Percentiles rank a stretch among this genome's conserved stretches.
These are phyloP conservation scores for Aaosphaeria arxii DNA, from an alignment of 2,329 filamentous ascomycete genomes.

Conservation along the genomic window DNA sequence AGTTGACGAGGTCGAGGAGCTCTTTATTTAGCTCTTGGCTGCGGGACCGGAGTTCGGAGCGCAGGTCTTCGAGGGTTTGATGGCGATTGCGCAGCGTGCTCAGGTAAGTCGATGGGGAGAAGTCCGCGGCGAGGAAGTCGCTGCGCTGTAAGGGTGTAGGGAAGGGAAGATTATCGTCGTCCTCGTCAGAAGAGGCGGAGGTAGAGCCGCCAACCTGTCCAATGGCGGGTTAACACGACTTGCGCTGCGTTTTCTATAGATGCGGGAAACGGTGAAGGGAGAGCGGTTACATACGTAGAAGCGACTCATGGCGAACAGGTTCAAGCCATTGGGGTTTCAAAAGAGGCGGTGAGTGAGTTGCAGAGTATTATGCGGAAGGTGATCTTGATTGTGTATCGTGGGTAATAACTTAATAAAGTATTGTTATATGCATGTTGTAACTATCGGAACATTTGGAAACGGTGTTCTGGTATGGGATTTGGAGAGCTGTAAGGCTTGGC, in stretches of 20 bases:
- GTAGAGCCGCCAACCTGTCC: constrained; percentile 34
- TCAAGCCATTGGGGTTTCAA: constrained; percentile 8
- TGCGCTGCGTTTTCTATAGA: not conserved
- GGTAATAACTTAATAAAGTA: too few species aligned
- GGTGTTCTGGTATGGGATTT: too few species aligned
- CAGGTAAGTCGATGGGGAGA: constrained; percentile 80
- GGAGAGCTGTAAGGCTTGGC: too few species aligned
- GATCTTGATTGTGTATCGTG: too few species aligned
- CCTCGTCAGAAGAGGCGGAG: constrained; percentile 55
- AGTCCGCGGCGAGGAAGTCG: constrained; percentile 74
- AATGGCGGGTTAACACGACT: not conserved
- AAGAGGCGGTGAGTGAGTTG: not conserved
- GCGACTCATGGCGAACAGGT: constrained; percentile 42
- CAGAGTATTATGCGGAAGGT: too few species aligned
- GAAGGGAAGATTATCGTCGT: constrained; percentile 72
- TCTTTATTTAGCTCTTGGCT: constrained; percentile 78
- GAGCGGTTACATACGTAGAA: constrained; percentile 42
- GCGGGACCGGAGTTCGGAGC: constrained; percentile 77
- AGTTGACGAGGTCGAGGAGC: constrained; percentile 89
- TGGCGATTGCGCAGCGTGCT: constrained; percentile 81
- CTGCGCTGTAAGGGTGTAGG: constrained; percentile 77
- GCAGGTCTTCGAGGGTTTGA: constrained; percentile 92
- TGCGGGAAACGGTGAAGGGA: not conserved
- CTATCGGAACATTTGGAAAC: too few species aligned
- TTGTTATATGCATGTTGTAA: too few species aligned